These are phyloP conservation scores for Polysphondylium violaceum DNA, from an alignment of 78 protist genomes.

Conservation along the genomic window DNA sequence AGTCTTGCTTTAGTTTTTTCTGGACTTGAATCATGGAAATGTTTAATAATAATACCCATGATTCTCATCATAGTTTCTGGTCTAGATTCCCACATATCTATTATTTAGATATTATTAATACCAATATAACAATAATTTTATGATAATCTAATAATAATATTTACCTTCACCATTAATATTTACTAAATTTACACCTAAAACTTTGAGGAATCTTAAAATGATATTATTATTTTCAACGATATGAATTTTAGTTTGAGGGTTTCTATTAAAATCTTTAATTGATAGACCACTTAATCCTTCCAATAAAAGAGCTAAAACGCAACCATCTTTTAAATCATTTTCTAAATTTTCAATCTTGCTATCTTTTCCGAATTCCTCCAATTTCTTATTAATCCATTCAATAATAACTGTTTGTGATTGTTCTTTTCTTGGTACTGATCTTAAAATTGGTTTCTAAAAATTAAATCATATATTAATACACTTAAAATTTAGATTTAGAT, in stretches of 20 bases:
- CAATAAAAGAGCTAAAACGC: constrained; percentile 34
- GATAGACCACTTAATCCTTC: constrained; percentile 48
- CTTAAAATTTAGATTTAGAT: not conserved
- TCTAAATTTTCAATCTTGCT: constrained; percentile 53
- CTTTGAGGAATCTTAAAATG: constrained; percentile 59
- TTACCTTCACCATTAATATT: constrained; percentile 69
- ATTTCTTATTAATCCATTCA: constrained; percentile 71
- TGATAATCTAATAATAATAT: too few species aligned
- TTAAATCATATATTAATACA: not conserved
- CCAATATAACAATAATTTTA: not conserved
- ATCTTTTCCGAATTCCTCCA: constrained; percentile 32
- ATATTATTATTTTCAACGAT: constrained; percentile 67
- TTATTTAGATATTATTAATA: not conserved
- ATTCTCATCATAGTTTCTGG: constrained; percentile 77
- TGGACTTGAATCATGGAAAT: constrained; percentile 42
- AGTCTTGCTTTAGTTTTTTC: constrained; percentile 58
- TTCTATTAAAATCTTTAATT: constrained; percentile 57
- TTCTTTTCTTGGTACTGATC: constrained; percentile 44
- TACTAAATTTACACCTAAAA: constrained; percentile 58
- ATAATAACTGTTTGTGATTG: constrained; percentile 43
- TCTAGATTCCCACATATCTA: constrained; percentile 75
- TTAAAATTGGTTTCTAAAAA: constrained; percentile 2
- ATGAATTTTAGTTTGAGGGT: constrained; percentile 41
- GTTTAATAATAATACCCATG: constrained; percentile 52
- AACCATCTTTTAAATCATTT: constrained; percentile 66